Base-by-base conservation (phyloP, 148 eudicot species). In the Salicornia ramosissima region DNA sequence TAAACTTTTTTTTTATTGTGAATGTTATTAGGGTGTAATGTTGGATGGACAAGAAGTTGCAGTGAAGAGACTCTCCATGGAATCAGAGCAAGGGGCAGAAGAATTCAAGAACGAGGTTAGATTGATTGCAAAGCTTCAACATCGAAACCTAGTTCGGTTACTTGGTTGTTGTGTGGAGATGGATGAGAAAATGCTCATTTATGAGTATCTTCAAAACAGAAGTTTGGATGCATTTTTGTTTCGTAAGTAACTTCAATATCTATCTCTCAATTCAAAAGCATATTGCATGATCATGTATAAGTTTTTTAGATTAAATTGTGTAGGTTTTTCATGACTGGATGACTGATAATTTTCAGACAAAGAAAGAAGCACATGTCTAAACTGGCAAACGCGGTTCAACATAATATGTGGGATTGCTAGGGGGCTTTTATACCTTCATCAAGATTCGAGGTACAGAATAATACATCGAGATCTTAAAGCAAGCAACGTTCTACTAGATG, bases 381-480 rank as follows among this genome's bases (percentile, higher is more conserved):
- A 84, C 53, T 90, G 96, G 90, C 73, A 74, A 71, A 86, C 62
- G 26, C 83, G 96, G 5, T 87, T 84, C 73, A 80, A 85, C 83
- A 90, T 90, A 42, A 84, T 90, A 11, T 70, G 83, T 33, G 96
- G 92, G 49, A 80, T 84, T 50, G 88, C 86, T 46, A 62, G 90
- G 71, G 96, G 96, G 29, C 84, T 87, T 54, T 72, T 87, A n/a
- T 90, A 90, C 79, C 96, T 90, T 21, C 96, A 90, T 71, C 84
- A 83, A 80, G 96, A 90, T 76, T 90, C 92, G 5, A 74, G 90
- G 65, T 81, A 83, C 42, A 83, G 90, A 71, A 87, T 90, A 26
- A 80, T 87, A 45, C 96, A 90, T 54, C 64, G 96, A 34, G 96
- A 90, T 78, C 77, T 90, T 47, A 90, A 90, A 77, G 87, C 90